Conservation (phyloP, 306 rosid genomes). For the barrel medic (Medicago truncatula) region DNA sequence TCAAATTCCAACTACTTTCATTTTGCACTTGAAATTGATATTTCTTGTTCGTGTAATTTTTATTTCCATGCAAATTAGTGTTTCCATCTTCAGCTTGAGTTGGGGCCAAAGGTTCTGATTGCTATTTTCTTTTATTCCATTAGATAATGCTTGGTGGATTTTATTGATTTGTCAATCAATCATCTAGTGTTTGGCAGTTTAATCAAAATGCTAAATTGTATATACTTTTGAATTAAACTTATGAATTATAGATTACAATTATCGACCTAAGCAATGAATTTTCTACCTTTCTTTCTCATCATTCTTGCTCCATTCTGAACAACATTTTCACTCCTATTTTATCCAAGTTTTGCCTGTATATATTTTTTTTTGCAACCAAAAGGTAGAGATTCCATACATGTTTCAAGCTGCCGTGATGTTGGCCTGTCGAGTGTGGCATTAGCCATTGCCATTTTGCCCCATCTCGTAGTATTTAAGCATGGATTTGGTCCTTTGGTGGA, state of each 20-base stretch:
- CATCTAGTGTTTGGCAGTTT: neutral
- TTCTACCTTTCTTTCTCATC: neutral
- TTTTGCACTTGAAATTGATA: neutral
- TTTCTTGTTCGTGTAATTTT: neutral
- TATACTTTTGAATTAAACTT: neutral
- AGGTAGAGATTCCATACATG: neutral
- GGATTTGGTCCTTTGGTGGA: conserved; percentile 29
- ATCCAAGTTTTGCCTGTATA: too few relatives aligned
- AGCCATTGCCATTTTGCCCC: neutral
- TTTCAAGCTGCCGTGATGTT: neutral
- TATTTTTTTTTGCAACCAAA: neutral
- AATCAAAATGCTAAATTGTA: neutral
- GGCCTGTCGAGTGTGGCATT: neutral
- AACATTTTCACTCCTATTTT: too few relatives aligned
- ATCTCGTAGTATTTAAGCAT: conserved; percentile 16
- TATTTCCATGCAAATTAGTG: neutral
- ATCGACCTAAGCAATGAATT: neutral
- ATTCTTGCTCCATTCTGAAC: neutral
- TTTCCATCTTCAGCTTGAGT: neutral
- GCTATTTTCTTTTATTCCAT: neutral
- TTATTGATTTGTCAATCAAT: neutral
- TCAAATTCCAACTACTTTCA: neutral
- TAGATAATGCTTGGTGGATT: neutral
- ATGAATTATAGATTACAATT: neutral
- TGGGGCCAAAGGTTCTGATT: neutral